Base-by-base conservation (phyloP, 2,329 filamentous ascomycete genomes). In the Simplicillium aogashimaense region DNA sequence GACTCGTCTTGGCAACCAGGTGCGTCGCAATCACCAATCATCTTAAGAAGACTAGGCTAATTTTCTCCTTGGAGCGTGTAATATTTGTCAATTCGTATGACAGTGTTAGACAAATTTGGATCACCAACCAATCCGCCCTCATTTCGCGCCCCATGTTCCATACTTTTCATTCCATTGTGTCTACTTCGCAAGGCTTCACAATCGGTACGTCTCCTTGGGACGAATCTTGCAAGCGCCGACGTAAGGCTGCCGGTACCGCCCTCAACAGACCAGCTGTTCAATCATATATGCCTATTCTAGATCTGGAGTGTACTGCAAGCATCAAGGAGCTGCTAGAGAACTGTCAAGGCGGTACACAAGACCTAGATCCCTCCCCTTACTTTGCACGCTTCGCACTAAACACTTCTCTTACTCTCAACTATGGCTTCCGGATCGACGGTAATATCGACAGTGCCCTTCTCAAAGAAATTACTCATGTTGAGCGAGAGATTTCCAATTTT, bases 171-270 rank as follows among this genome's bases (percentile, higher is more conserved):
- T 69, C 67, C 3, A 57, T 74, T 37, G 72, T 74, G 13, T 67
- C 62, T 47, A 62, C 56, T 11, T 70, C 67, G 0, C 68, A 74
- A 46, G 71, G 70, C 1, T 74, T 74, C 53, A 74, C 70, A 0
- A 74, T 74, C 38, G 70, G 70, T n/a, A 66, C 61, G 5, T 66
- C 61, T 3, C 70, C 70, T 1, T 74, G 70, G 70, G 69, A 73
- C 39, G 65, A 70, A 16, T 69, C 64, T 29, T 74, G 68, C 51
- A 67, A 66, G 47, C 72, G 69, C 46, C 72, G 72, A 48, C 59
- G 70, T 1, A 73, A 71, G 45, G 69, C 69, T 1, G 65, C 69
- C 1, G 67, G 67, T 1, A 65, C 63, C 2, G 67, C 69, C 1
- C 52, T 74, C 1, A 61, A 64, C 12, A 53, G 66, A 17, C 59